Base-by-base conservation (phyloP, 768 basidiomycete species). In the Rubroboletus pulcherrimus region DNA sequence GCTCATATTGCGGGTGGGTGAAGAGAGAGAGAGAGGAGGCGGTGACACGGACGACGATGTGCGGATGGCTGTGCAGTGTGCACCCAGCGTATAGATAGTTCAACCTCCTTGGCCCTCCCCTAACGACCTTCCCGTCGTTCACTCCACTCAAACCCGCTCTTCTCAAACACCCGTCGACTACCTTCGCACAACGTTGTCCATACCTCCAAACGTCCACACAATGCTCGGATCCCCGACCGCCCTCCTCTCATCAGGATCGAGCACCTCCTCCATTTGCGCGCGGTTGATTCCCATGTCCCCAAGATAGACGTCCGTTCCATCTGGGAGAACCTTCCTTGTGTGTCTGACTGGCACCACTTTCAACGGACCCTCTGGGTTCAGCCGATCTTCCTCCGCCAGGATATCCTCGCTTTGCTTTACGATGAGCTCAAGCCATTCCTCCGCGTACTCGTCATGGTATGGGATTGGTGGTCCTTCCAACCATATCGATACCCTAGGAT, bases 101-200 rank as follows among this genome's bases (percentile, higher is more conserved):
- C 17, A 78, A 15, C 46, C 65, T 69, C 50, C 69, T 72, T 45
- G 29, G 70, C 49, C 69, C 68, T n/a, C 78, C 78, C 53, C 74
- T 68, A 4, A 76, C 68, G 8, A 67, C 57, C 31, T 74, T 63
- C 14, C 67, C 74, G 17, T 79, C 71, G 50, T 78, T 67, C 26
- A 80, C 42, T 64, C 59, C 73, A 65, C 34, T 65, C 68, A 55
- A 87, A 88, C 5, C 83, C 83, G 55, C 80, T 82, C 77, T 87
- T 88, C 64, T 81, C 75, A 60, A 90, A 87, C 17, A 89, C 86
- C 46, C 81, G 75, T 7, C 76, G 71, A 58, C 89, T 89, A 0
- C 75, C 86, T 5, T 67, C 64, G 68, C 21, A 5, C 8, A 11
- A 14, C 31, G 33, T 12, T 8, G 1, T 21, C 56, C 78, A 12